Evolutionary conservation across 2,329 filamentous ascomycete genomes (phyloP).

Genomic region (Colletotrichum sp.): DNA sequence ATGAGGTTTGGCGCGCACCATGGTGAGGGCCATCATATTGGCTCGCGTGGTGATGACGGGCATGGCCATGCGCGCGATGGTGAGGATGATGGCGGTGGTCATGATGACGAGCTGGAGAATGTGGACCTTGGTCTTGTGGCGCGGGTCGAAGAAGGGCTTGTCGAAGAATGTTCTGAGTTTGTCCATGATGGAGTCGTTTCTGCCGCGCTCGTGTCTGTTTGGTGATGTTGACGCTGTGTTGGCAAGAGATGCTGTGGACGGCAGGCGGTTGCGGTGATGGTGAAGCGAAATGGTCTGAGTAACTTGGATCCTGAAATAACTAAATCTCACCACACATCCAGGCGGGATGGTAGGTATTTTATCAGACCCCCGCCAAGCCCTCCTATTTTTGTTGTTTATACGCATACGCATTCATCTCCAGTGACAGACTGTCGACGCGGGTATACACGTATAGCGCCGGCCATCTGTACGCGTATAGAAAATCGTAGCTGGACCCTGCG

Average conservation of each 20-base stretch:
- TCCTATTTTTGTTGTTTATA: neutral
- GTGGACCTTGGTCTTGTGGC: constrained; percentile 16
- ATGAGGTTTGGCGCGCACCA: neutral
- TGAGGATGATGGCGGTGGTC: constrained; percentile 1
- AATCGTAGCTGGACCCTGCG: neutral
- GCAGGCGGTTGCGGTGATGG: accelerated
- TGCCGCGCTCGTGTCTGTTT: accelerated
- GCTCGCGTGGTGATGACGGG: neutral
- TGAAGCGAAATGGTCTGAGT: neutral
- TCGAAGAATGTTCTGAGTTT: neutral
- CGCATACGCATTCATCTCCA: neutral
- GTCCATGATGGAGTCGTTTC: neutral
- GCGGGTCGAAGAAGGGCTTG: constrained; percentile 8
- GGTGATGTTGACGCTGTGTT: neutral
- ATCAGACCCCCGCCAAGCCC: neutral
- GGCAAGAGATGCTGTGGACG: neutral
- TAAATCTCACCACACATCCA: accelerated
- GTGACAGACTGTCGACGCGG: neutral
- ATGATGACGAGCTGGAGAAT: constrained; percentile 5
- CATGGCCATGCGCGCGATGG: constrained; percentile 6
- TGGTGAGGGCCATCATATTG: constrained; percentile 18
- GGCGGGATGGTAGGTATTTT: neutral
- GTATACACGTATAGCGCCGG: neutral
- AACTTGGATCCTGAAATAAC: neutral
- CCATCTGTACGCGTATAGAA: neutral